phyloP scores from a whole-genome alignment of 345 rosid genomes.

The Noccaea bulbosa region DNA sequence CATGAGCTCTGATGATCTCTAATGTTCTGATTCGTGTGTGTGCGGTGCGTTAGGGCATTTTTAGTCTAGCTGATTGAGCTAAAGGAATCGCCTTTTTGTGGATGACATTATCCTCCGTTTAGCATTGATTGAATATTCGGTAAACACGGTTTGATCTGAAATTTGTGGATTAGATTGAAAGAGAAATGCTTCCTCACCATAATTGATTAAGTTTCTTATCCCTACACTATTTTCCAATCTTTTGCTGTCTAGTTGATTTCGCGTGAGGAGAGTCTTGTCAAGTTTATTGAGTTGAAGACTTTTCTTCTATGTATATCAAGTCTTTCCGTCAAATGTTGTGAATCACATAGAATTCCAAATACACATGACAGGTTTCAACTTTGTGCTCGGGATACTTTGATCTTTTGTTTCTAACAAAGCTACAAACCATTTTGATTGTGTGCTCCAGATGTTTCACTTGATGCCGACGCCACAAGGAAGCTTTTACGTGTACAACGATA shows the following conservation, averaged over 20 bases:
- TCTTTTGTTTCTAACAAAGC: conserved; percentile 14
- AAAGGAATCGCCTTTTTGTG: not conserved
- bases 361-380: not conserved
- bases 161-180: not conserved
- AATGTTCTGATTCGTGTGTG: too few relatives aligned
- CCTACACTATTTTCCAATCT: not conserved
- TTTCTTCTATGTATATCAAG: not conserved
- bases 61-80: not conserved
- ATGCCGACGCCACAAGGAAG: conserved; percentile 96
- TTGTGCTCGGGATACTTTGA: conserved; percentile 1
- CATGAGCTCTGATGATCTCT: too few relatives aligned
- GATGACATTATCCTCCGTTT: not conserved
- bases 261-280: not conserved
- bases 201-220: too few relatives aligned
- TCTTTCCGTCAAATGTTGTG: not conserved
- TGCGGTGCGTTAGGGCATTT: not conserved
- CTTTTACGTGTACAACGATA: conserved; percentile 87
- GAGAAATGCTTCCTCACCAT: not conserved
- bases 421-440: conserved; percentile 21
- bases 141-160: not conserved
- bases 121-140: not conserved
- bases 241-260: not conserved
- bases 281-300: not conserved
- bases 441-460: conserved; percentile 91
- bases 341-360: not conserved